Evolutionary conservation across 139 green algal species (phyloP), one percentile per base, ranked within the genome.

Genomic region (Chlamydomonas sp.): DNA sequence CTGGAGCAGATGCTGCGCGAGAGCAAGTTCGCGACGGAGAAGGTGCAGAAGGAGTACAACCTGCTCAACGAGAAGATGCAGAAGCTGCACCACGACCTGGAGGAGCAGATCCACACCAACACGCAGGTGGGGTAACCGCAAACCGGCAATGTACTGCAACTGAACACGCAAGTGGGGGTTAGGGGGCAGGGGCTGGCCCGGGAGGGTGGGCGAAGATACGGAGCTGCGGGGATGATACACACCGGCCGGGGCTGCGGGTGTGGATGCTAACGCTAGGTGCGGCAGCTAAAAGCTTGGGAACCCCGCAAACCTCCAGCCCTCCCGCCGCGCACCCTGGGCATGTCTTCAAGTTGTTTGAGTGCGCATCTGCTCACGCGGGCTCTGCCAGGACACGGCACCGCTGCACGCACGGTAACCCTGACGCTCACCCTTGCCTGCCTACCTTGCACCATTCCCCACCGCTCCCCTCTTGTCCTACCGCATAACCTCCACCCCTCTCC

Each of bases 71-170:
- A 99, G 85, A 97, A 98, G 90, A 95, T 96, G 62, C 78, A 94
- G 31, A 98, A 97, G 92, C 94, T 99, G 91, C 95, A 98, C 80
- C 92, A 95, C 61, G 96, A 98, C 83, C 92, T 99, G 72, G 96
- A 98, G 84, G 97, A 98, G 85, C 94, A 97, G 93, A 95, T 98
- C 73, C 95, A 98, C 86, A 92, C 91, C 62, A 98, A 98, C 94
- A 97, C 94, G 66, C 95, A 49, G 31, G 31, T 49, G 31, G 31
- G 31, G 31, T 49, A 49, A 95, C 90, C 17, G 68, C 68, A n/a
- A 17, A 17, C 16, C 15, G 68, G 68, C 16, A 17, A 17, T 75
- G 68, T 17, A 75, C 16, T 75, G 68, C 15, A 75, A 49, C 31
- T 49, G 31, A 49, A 49, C 31, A 49, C 31, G 31, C 31, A 49